phyloP scores from a whole-genome alignment of 345 rosid genomes.

The Geranium rotundifolium region DNA sequence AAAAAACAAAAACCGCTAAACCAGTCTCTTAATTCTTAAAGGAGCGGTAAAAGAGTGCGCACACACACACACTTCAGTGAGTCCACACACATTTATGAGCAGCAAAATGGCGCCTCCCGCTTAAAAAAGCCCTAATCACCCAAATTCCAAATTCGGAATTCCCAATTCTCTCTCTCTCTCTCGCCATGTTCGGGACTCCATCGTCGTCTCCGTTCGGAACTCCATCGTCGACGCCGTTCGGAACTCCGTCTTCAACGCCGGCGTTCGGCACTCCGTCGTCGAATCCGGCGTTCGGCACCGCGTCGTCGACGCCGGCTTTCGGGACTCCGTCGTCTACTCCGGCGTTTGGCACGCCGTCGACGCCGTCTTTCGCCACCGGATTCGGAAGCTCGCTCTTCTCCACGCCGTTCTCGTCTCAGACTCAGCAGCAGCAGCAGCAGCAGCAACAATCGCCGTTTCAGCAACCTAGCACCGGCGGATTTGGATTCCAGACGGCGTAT shows the following conservation, averaged over 20 bases:
- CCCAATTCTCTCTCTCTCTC: background rate
- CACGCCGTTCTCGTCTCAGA: constrained; percentile 63
- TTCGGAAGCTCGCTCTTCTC: constrained; percentile 65
- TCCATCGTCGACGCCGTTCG: constrained; percentile 11
- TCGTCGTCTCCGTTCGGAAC: constrained; percentile 23
- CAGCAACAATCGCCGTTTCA: constrained; percentile 34
- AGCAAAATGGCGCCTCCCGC: background rate
- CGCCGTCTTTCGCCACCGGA: constrained; percentile 33
- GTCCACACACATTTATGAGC: background rate
- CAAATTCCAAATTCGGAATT: background rate
- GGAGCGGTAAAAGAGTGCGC: too few relatives aligned
- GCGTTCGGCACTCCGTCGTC: constrained; percentile 11
- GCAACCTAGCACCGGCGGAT: constrained; percentile 29
- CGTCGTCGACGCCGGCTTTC: constrained; percentile 16
- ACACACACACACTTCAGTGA: too few relatives aligned
- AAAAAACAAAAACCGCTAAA: too few relatives aligned
- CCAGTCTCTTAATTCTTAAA: too few relatives aligned
- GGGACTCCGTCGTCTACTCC: constrained; percentile 7
- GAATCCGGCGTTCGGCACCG: constrained; percentile 15
- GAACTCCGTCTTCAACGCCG: constrained; percentile 1
- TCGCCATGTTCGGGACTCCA: background rate
- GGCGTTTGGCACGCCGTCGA: constrained; percentile 23
- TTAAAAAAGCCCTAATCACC: background rate
- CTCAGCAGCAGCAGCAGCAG: constrained; percentile 41
- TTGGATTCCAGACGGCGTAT: constrained; percentile 50